Evolutionary conservation across 352 stramenopile species (phyloP), one percentile per base, ranked within the genome.

Genomic region (Phytopythium cucurbitacearum): DNA sequence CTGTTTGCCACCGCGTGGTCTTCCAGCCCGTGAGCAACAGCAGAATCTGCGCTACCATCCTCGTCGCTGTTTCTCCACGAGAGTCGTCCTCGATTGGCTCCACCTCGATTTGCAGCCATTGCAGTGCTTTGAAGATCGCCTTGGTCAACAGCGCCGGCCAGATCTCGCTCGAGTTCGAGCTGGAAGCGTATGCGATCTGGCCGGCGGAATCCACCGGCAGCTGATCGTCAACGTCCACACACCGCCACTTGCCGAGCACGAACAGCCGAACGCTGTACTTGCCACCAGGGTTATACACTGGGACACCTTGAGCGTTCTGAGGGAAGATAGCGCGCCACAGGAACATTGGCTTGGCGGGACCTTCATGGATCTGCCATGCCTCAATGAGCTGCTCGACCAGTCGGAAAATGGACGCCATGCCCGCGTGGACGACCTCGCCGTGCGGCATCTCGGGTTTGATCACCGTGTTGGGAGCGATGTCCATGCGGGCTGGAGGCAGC

Each of bases 201-300:
- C 64, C 68, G 15, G 75, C 59, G 3, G 57, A 40, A 47, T 84
- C 74, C 7, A 94, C 51, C 11, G 81, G 81, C 13, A 94, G 40
- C 10, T 65, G 74, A 46, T 92, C 84, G 54, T 94, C 84, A 5
- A 92, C 51, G 53, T 90, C 77, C 8, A 92, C 42, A 7, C 75
- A 67, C 13, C 84, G 66, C 84, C 84, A 94, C 36, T 76, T 85
- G 3, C 84, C 84, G 12, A 81, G 62, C 12, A 89, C 62, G 33
- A 86, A 92, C 3, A 92, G 49, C 40, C 80, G 80, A 13, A 94
- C 76, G 6, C 69, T 71, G 56, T 92, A 94, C 43, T 89, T 89
- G 9, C 79, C 84, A n/a, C 73, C 74, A 1, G 77, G 57, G 42
- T 87, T 91, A 53, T 88, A 89, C 0, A 83, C 48, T 0, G 83